Evolutionary conservation across 2,329 filamentous ascomycete species (phyloP).

Genomic region (Blastomyces silverae): DNA sequence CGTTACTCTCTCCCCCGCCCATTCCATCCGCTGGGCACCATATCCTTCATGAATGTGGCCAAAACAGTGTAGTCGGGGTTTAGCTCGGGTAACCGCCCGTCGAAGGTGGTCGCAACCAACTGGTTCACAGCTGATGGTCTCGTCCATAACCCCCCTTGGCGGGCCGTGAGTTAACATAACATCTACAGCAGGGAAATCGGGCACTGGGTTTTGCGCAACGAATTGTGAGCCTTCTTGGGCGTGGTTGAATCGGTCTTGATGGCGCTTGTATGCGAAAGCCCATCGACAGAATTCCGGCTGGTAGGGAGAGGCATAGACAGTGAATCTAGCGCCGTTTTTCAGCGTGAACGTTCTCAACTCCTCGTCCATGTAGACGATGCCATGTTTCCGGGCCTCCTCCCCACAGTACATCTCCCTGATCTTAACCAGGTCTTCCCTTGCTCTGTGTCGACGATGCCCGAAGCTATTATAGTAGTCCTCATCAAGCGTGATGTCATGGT

Average conservation of each 20-base stretch:
- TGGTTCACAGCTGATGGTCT: constrained; percentile 23
- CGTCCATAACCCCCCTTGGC: constrained; percentile 47
- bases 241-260: constrained; percentile 49
- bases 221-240: constrained; percentile 21
- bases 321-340: constrained; percentile 45
- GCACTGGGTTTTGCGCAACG: constrained; percentile 35
- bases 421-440: constrained; percentile 23
- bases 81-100: constrained; percentile 45
- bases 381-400: constrained; percentile 39
- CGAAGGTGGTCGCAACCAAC: constrained; percentile 53
- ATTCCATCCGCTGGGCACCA: constrained; percentile 39
- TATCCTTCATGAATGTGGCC: constrained; percentile 57
- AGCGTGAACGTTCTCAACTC: constrained; percentile 45
- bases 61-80: constrained; percentile 54
- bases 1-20: constrained; percentile 21
- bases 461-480: constrained; percentile 40
- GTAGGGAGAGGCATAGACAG: constrained; percentile 48
- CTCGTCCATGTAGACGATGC: constrained; percentile 53
- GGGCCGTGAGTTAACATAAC: constrained; percentile 58
- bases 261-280: constrained; percentile 50
- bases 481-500: constrained; percentile 56
- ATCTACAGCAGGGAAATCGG: constrained; percentile 45
- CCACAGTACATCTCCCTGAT: constrained; percentile 46
- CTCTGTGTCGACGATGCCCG: constrained; percentile 26
- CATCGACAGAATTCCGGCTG: constrained; percentile 52